Percentiles rank a stretch among this genome's conserved stretches.
phyloP scores from a whole-genome alignment of 306 rosid species.

The Boehmeria nivea region DNA sequence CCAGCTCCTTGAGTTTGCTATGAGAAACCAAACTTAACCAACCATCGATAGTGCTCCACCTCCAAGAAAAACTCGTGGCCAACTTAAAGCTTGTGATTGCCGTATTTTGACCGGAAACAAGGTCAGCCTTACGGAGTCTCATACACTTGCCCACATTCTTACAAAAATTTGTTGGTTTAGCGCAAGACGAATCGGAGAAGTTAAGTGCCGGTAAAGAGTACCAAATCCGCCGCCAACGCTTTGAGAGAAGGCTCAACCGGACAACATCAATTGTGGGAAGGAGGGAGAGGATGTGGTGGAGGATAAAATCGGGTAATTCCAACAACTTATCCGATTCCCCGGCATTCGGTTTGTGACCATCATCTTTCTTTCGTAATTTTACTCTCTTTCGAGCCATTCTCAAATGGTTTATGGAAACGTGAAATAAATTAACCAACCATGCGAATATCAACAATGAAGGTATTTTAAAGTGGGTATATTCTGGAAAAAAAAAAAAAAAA shows the following conservation, averaged over 20 bases:
- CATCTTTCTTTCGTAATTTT: not conserved
- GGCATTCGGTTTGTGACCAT: not conserved
- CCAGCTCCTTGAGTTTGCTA: slow-evolving; percentile 2
- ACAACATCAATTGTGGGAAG: not conserved
- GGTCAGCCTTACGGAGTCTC: not conserved
- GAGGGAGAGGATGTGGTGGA: not conserved
- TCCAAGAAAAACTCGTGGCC: not conserved
- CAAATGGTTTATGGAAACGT: too few relatives aligned
- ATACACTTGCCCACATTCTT: not conserved
- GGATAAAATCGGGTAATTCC: not conserved
- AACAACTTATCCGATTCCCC: not conserved
- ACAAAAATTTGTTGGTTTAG: not conserved
- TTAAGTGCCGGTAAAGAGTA: not conserved
- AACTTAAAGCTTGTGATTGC: not conserved
- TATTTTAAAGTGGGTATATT: too few relatives aligned
- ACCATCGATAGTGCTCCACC: not conserved
- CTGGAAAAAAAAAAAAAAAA: too few relatives aligned
- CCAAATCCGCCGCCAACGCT: not conserved
- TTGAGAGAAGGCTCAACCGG: not conserved
- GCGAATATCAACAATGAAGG: too few relatives aligned
- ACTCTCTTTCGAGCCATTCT: too few relatives aligned
- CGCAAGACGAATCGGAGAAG: not conserved
- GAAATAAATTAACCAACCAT: too few relatives aligned
- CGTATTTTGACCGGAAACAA: not conserved
- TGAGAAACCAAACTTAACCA: slow-evolving; percentile 5